phyloP scores from a whole-genome alignment of 75 land plant genomes.

The Pinus albicaulis region DNA sequence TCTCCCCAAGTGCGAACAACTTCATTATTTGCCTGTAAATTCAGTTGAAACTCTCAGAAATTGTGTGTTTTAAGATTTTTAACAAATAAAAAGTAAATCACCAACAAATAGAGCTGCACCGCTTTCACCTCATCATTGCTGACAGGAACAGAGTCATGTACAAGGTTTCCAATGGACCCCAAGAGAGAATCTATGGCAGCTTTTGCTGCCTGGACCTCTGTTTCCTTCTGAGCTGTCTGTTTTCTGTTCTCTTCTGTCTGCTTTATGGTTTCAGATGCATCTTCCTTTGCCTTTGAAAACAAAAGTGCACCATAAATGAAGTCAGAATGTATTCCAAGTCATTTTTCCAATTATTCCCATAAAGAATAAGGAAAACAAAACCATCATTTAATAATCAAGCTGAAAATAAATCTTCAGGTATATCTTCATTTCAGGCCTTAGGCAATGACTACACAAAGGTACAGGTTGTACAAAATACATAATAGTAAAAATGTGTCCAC shows the following conservation, averaged over 20 bases:
- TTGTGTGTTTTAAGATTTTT: background rate
- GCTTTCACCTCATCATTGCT: slow-evolving; percentile 71
- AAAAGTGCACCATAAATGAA: background rate
- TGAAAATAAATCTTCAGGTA: too few species aligned
- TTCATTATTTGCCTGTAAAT: slow-evolving; percentile 73
- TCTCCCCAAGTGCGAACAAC: slow-evolving; percentile 77
- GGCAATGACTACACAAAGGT: too few species aligned
- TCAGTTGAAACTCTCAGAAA: background rate
- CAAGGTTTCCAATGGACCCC: slow-evolving; percentile 78
- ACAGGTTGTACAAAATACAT: too few species aligned
- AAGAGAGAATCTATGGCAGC: slow-evolving; percentile 40
- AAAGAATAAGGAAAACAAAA: too few species aligned
- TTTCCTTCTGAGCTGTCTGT: slow-evolving; percentile 41
- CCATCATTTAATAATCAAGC: too few species aligned
- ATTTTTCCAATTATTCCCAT: too few species aligned
- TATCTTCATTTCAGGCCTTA: too few species aligned
- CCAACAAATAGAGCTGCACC: background rate
- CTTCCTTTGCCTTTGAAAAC: slow-evolving; percentile 45
- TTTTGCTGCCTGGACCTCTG: slow-evolving; percentile 54
- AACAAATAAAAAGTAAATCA: background rate
- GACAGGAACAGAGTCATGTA: slow-evolving; percentile 93
- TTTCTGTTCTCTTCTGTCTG: slow-evolving; percentile 52
- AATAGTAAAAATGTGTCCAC: too few species aligned
- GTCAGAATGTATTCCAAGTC: background rate
- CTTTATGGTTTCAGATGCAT: slow-evolving; percentile 58